Percentiles rank a stretch among this genome's conserved stretches.
These are phyloP conservation scores for Linum usitatissimum DNA, from an alignment of 345 rosid genomes.

Conservation along the genomic window DNA sequence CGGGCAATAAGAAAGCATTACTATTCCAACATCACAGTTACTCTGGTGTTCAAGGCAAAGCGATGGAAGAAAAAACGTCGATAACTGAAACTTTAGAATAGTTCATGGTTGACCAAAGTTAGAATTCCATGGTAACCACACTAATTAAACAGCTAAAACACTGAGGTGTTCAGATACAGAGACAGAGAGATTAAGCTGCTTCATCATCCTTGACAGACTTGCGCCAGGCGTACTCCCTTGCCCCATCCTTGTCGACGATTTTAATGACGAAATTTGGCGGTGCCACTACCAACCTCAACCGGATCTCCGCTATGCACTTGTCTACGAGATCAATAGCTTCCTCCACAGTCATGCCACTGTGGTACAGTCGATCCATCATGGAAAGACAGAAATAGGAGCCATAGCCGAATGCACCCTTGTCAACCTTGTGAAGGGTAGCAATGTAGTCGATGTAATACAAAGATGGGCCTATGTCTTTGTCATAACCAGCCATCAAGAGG, in stretches of 20 bases:
- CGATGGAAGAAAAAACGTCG: too few species aligned
- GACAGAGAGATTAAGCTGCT: slow-evolving; percentile 11
- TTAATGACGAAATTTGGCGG: slow-evolving; percentile 93
- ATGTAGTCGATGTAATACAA: slow-evolving; percentile 94
- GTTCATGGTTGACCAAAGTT: too few species aligned
- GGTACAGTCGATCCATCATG: slow-evolving; percentile 94
- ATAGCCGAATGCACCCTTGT: slow-evolving; percentile 91
- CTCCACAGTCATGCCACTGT: slow-evolving; percentile 77
- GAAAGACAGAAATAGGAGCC: slow-evolving; percentile 85
- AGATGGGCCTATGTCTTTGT: slow-evolving; percentile 84
- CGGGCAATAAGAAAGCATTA: too few species aligned
- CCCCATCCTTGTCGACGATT: slow-evolving; percentile 91
- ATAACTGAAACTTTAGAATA: too few species aligned
- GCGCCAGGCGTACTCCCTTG: slow-evolving; percentile 77
- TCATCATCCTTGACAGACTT: slow-evolving; percentile 50
- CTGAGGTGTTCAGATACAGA: too few species aligned
- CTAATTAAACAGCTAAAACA: too few species aligned
- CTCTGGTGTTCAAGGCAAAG: too few species aligned
- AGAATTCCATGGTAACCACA: too few species aligned
- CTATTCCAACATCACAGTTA: too few species aligned
- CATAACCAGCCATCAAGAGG: slow-evolving; percentile 89
- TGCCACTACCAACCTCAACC: slow-evolving; percentile 83
- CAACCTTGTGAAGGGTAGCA: slow-evolving; percentile 91
- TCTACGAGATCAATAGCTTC: slow-evolving; percentile 78
- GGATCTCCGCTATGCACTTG: slow-evolving; percentile 80